Evolutionary conservation across 768 basidiomycete species (phyloP), one percentile per base, ranked within the genome.

Genomic region (Pleurotus djamor): DNA sequence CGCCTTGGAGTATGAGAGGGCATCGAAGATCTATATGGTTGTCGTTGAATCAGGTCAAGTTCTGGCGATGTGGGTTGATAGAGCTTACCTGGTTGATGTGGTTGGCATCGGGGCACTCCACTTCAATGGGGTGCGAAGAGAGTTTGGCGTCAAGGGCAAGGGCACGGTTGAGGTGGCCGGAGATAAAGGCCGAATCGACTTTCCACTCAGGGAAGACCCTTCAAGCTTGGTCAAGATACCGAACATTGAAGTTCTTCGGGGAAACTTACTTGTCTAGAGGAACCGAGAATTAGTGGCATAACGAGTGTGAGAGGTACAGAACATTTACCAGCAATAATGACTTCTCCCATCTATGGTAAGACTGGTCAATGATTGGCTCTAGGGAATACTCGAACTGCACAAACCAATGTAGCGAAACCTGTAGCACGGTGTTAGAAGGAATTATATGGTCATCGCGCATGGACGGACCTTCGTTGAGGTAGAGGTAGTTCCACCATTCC

Each of bases 71-170:
- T 28, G 34, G 6, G 35, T 0, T 12, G 17, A 59, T 64, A 49
- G 1, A 28, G 21, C 21, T 28, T 48, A 86, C 86, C 77, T 89
- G 88, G 66, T 89, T 89, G 67, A 94, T 92, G 64, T 88, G 82
- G 67, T 91, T 89, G 6, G 92, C 89, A 69, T 96, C 92, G 0
- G 88, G 90, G 68, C 91, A 93, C 12, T 89, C 87, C 32, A 96
- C 92, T 70, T 98, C 93, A 65, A 98, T 91, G 1, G 96, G 91
- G 70, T 98, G 96, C 9, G 92, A 94, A 17, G 92, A 93, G 7
- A 86, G 74, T 67, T 93, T 92, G 2, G 93, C 83, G 67, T 98
- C 96, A 49, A 96, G 82, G 36, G 76, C 73, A 32, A 98, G 81
- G 12, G 96, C 96, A n/a, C 79, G 75, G 58, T 85, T 83, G 44